These are phyloP conservation scores for Leucocoprinus birnbaumii DNA, from an alignment of 768 basidiomycete species.

Conservation along the genomic window DNA sequence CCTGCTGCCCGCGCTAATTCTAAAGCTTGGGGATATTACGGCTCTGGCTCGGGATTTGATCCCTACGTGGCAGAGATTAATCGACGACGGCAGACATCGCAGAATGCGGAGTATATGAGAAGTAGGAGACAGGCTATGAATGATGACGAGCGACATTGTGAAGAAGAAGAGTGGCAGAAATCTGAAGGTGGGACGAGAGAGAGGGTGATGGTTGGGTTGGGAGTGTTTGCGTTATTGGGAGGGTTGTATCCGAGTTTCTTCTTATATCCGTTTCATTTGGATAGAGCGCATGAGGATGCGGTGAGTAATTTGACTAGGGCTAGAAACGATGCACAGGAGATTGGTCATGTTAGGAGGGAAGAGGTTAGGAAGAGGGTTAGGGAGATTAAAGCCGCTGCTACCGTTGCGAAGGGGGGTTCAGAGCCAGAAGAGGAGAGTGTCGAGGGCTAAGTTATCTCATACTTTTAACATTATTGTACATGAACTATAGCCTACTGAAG, in stretches of 20 bases:
- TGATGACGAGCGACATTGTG: constrained; percentile 13
- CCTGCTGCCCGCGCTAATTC: constrained; percentile 18
- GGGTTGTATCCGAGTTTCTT: constrained; percentile 26
- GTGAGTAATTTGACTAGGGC: constrained; percentile 58
- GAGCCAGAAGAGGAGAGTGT: too few relatives aligned
- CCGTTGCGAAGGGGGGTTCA: not conserved
- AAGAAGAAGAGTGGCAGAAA: constrained; percentile 29
- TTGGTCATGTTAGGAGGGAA: constrained; percentile 50
- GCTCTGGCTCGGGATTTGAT: constrained; percentile 28
- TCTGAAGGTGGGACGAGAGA: constrained; percentile 40
- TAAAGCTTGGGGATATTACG: constrained; percentile 7
- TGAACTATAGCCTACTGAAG: not conserved
- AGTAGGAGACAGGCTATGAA: constrained; percentile 9
- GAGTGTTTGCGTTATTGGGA: constrained; percentile 26
- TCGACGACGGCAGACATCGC: constrained; percentile 40
- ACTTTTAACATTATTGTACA: not conserved
- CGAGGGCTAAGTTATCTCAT: not conserved
- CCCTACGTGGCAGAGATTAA: constrained; percentile 51
- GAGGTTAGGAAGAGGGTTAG: constrained; percentile 48
- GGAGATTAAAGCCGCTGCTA: constrained; percentile 23
- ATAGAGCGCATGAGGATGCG: constrained; percentile 48
- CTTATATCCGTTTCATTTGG: constrained; percentile 29
- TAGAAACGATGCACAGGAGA: constrained; percentile 50
- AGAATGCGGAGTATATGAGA: constrained; percentile 25
- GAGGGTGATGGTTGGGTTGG: constrained; percentile 42